Conservation (phyloP, 139 green algal genomes). For the Coccomyxa sp. region DNA sequence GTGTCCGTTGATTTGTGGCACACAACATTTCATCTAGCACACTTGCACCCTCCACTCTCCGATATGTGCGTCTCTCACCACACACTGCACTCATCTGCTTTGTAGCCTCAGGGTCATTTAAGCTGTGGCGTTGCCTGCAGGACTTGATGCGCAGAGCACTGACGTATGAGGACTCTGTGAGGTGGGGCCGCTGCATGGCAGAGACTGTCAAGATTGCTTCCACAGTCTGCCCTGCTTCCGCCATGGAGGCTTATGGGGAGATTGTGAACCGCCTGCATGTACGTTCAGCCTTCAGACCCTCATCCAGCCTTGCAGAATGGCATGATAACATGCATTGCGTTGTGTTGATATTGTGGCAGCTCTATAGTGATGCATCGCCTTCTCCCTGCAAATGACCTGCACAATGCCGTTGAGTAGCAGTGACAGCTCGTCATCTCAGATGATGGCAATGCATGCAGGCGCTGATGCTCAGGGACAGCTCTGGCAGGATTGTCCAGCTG, state of each 20-base stretch:
- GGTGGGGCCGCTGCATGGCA: constrained; percentile 62
- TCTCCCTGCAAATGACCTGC: no score
- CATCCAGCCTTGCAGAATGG: no score
- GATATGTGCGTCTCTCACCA: no score
- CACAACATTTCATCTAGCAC: no score
- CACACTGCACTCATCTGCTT: no score
- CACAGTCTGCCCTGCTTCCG: constrained; percentile 45
- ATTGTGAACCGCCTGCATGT: constrained; percentile 35
- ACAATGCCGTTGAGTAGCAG: no score
- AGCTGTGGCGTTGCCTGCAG: constrained; percentile 17
- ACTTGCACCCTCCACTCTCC: no score
- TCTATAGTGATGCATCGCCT: no score
- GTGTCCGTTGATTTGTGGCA: no score
- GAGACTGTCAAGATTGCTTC: constrained; percentile 52
- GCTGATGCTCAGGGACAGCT: constrained; percentile 29
- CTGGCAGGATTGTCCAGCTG: constrained; percentile 1
- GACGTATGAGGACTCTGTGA: constrained; percentile 27
- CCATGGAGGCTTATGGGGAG: constrained; percentile 36
- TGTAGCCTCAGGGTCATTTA: background rate
- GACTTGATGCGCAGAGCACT: constrained; percentile 20
- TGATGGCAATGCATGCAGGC: constrained; percentile 10
- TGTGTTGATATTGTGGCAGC: no score
- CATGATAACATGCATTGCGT: no score
- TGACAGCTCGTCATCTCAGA: no score
- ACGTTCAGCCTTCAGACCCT: background rate